phyloP scores from a whole-genome alignment of 2,329 filamentous ascomycete genomes.

The Monilinia laxa region DNA sequence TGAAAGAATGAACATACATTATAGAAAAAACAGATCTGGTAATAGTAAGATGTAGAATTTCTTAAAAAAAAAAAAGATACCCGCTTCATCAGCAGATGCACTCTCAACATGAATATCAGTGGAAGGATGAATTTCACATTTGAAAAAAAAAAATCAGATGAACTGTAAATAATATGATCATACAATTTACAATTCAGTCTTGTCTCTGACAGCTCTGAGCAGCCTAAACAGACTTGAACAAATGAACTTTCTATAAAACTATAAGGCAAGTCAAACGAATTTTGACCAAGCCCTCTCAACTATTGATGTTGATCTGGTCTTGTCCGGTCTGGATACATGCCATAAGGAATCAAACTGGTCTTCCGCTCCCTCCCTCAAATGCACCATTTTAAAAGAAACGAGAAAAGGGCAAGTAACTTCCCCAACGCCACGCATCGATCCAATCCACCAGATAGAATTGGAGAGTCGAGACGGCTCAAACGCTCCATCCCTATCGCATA shows the following conservation, averaged over 20 bases:
- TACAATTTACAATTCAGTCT: slow-evolving; percentile 6
- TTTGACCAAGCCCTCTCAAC: slow-evolving; percentile 1
- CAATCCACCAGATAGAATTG: slow-evolving; percentile 4
- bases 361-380: not conserved
- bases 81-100: not conserved
- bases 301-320: not conserved
- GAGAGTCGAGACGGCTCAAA: not conserved
- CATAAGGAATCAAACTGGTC: not conserved
- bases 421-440: slow-evolving; percentile 20
- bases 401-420: not conserved
- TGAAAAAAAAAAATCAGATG: no score
- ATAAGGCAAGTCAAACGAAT: not conserved
- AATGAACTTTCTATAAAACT: not conserved
- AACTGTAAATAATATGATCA: not conserved
- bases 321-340: not conserved
- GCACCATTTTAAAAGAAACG: not conserved
- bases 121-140: not conserved
- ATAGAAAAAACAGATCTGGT: not conserved
- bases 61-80: not conserved
- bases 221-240: not conserved
- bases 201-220: not conserved
- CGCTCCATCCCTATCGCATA: slow-evolving; percentile 1
- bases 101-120: not conserved
- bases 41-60: not conserved
- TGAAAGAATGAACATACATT: not conserved